These are phyloP conservation scores for Phytopythium kandeliae DNA, from an alignment of 352 stramenopile genomes.

Conservation along the genomic window DNA sequence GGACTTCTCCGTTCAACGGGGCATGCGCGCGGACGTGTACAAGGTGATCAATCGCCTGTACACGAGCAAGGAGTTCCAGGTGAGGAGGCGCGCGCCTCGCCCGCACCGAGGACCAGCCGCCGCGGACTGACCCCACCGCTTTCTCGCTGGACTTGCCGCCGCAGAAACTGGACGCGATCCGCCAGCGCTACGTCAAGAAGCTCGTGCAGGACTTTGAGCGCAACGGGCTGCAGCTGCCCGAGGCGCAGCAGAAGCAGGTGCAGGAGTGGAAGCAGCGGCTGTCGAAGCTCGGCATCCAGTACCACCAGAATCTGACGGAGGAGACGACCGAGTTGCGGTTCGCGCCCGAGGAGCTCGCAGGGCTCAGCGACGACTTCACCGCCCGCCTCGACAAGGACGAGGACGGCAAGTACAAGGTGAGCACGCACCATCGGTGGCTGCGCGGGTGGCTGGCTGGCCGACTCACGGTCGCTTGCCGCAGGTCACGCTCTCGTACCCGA, in stretches of 20 bases:
- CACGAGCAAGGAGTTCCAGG: constrained; percentile 36
- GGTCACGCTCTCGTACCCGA: constrained; percentile 85
- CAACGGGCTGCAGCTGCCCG: constrained; percentile 73
- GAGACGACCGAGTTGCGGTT: constrained; percentile 86
- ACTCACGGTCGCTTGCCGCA: constrained; percentile 9
- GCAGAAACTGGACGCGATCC: constrained; percentile 43
- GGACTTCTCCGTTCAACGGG: constrained; percentile 63
- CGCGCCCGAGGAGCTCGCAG: constrained; percentile 62
- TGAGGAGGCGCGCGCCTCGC: no score
- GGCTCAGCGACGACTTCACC: constrained; percentile 78
- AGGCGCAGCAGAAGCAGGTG: constrained; percentile 62
- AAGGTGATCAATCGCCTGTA: constrained; percentile 57
- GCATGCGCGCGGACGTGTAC: constrained; percentile 85
- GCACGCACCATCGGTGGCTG: no score
- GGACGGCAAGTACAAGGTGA: constrained; percentile 77
- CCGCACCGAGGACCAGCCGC: no score
- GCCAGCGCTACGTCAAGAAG: constrained; percentile 76
- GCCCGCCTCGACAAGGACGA: constrained; percentile 53
- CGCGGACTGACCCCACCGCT: neutral
- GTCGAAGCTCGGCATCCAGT: constrained; percentile 77
- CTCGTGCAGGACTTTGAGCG: constrained; percentile 81
- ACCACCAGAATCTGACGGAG: constrained; percentile 80
- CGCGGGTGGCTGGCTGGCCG: neutral
- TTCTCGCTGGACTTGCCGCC: neutral
- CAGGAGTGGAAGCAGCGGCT: constrained; percentile 84